A percentile compares a stretch with the other conserved stretches of the same genome.
Evolutionary conservation across 2,329 filamentous ascomycete genomes (phyloP).

Genomic region (Alternaria atra): DNA sequence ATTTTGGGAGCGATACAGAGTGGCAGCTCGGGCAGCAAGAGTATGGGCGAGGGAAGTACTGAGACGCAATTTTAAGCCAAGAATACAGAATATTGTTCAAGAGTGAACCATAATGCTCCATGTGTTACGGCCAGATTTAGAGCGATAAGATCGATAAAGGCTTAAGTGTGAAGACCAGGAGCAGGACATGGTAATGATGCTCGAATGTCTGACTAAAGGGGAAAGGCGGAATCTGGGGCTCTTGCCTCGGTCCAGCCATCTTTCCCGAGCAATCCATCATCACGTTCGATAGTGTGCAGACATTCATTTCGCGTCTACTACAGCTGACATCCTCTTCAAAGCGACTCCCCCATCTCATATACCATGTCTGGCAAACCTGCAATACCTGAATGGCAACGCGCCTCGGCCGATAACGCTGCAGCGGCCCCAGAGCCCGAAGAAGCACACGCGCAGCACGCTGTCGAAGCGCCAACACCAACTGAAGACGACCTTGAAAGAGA

Average conservation of each 20-base stretch:
- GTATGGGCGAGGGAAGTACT: constrained; percentile 95
- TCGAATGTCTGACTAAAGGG: constrained; percentile 5
- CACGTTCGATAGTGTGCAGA: constrained; percentile 11
- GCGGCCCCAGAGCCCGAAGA: constrained; percentile 21
- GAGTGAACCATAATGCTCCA: not conserved
- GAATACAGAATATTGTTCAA: not conserved
- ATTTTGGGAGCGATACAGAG: constrained; percentile 91
- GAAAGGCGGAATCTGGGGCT: constrained; percentile 14
- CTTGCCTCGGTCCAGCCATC: constrained; percentile 35
- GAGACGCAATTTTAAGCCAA: constrained; percentile 61
- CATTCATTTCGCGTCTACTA: constrained; percentile 5
- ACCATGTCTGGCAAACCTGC: constrained; percentile 33
- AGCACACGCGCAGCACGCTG: constrained; percentile 24
- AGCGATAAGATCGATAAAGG: not conserved
- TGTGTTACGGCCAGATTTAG: not conserved
- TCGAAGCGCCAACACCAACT: constrained; percentile 24
- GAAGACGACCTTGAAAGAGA: constrained; percentile 14
- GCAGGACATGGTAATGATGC: not conserved
- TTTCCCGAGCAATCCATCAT: constrained; percentile 23
- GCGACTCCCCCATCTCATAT: not conserved
- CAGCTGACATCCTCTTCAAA: not conserved
- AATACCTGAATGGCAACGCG: constrained; percentile 51
- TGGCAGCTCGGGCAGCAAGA: constrained; percentile 86
- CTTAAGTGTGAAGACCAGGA: not conserved
- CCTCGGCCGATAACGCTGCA: constrained; percentile 20